Percentiles rank a stretch among this genome's conserved stretches.
Conservation (phyloP, 2,329 filamentous ascomycete species). For the Aschersonia sp. region DNA sequence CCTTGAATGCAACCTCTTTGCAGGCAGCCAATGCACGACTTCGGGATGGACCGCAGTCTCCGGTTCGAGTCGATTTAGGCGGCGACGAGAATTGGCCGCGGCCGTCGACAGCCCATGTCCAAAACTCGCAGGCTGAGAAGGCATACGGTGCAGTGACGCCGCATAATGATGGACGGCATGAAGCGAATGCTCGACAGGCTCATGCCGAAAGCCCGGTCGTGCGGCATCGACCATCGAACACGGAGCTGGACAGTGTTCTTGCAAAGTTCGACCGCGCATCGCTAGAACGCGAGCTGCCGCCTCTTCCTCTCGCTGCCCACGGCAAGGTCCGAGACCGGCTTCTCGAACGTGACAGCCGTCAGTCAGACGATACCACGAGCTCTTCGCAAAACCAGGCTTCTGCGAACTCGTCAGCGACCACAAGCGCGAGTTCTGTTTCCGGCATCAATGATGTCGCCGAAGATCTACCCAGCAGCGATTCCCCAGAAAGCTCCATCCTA, state of each 20-base stretch:
- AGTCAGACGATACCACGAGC: constrained; percentile 36
- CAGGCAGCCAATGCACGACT: constrained; percentile 22
- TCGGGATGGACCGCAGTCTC: constrained; percentile 38
- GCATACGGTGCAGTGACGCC: constrained; percentile 8
- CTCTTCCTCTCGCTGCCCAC: constrained; percentile 5
- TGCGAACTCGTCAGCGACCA: constrained; percentile 36
- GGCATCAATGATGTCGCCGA: constrained; percentile 33
- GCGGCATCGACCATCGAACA: background rate
- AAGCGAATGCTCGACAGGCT: background rate
- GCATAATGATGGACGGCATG: background rate
- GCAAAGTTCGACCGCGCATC: constrained; percentile 6
- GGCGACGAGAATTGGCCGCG: constrained; percentile 33
- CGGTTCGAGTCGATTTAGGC: constrained; percentile 39
- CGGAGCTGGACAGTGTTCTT: constrained; percentile 2
- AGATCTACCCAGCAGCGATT: constrained; percentile 27
- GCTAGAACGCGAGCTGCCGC: constrained; percentile 7
- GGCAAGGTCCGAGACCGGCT: constrained; percentile 18
- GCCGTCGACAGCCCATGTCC: constrained; percentile 37
- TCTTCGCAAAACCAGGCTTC: constrained; percentile 32
- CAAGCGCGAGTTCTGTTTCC: constrained; percentile 41
- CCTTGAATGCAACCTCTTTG: constrained; percentile 17
- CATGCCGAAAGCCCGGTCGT: constrained; percentile 3
- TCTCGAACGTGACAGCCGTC: constrained; percentile 33
- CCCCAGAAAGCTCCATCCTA: constrained; percentile 34
- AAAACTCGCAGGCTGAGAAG: constrained; percentile 17